A percentile compares a stretch with the other conserved stretches of the same genome.
Conservation (phyloP, 352 stramenopile species). For the Phytophthora syringae region DNA sequence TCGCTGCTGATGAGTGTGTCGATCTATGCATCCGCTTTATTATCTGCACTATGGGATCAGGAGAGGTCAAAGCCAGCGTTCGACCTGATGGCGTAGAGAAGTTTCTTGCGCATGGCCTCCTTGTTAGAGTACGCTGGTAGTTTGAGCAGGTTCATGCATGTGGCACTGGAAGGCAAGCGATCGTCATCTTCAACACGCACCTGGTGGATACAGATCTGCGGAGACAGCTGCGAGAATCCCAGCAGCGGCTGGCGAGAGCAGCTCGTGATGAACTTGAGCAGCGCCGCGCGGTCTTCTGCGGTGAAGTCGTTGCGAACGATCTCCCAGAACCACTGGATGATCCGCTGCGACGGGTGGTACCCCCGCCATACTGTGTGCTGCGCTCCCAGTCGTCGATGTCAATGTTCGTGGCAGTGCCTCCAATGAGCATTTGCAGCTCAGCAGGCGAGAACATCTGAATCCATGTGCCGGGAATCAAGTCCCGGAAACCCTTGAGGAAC, state of each 20-base stretch:
- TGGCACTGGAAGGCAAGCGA: constrained; percentile 84
- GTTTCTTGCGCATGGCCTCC: constrained; percentile 93
- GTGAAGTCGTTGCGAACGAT: constrained; percentile 78
- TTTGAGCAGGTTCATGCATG: constrained; percentile 98
- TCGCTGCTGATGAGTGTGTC: constrained; percentile 18
- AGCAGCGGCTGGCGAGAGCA: constrained; percentile 92
- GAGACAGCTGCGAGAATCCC: constrained; percentile 93
- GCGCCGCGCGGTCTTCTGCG: constrained; percentile 82
- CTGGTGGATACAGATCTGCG: constrained; percentile 95
- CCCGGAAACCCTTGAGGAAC: constrained; percentile 76
- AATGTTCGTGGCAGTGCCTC: constrained; percentile 92
- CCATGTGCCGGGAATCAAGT: constrained; percentile 79
- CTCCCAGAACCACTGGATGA: constrained; percentile 85
- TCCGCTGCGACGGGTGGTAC: constrained; percentile 91
- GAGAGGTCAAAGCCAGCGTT: constrained; percentile 98
- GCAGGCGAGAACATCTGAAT: constrained; percentile 87
- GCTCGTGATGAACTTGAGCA: constrained; percentile 98
- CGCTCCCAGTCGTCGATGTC: constrained; percentile 95
- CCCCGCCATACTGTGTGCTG: constrained; percentile 94
- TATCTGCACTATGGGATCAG: constrained; percentile 36
- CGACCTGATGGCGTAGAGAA: constrained; percentile 96
- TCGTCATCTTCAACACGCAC: constrained; percentile 78
- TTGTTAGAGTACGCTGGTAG: constrained; percentile 97
- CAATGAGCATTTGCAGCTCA: constrained; percentile 95
- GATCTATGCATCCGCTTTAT: constrained; percentile 1